Evolutionary conservation across 106 monocot genomes (phyloP).

Genomic region (Cymbidium sinense): DNA sequence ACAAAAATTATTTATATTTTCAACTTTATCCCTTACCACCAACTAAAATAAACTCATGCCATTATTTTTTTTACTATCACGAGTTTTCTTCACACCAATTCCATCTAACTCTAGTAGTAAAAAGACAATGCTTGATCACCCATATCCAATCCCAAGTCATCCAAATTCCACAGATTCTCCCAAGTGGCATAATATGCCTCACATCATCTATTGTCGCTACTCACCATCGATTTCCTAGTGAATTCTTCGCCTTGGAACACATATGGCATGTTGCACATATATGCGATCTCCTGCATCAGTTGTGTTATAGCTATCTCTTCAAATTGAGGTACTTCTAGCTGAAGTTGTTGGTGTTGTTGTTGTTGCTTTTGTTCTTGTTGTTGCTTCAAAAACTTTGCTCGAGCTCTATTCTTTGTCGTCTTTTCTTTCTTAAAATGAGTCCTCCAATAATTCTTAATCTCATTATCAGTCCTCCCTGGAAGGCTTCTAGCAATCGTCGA

Average conservation of each 20-base stretch:
- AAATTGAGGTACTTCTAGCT: not conserved
- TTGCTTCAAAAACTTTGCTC: slow-evolving; percentile 28
- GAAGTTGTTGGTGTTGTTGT: slow-evolving; percentile 12
- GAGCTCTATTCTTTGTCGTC: slow-evolving; percentile 41
- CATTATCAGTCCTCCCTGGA: slow-evolving; percentile 51
- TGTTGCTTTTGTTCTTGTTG: slow-evolving; percentile 18
- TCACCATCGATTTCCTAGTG: not conserved
- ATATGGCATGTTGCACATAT: slow-evolving; percentile 2
- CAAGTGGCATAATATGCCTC: not conserved
- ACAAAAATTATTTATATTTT: too few species aligned
- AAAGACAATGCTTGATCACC: not conserved
- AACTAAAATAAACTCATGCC: too few species aligned
- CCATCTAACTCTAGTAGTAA: not conserved
- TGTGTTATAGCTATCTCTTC: not conserved
- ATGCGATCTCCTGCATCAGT: slow-evolving; percentile 24
- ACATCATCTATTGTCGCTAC: slow-evolving; percentile 6
- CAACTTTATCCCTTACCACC: too few species aligned
- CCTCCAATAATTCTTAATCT: slow-evolving; percentile 68
- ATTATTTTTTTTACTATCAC: not conserved
- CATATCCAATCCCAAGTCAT: not conserved
- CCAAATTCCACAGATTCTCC: not conserved
- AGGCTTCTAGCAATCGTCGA: slow-evolving; percentile 66
- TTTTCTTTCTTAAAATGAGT: slow-evolving; percentile 73
- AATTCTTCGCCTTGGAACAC: not conserved
- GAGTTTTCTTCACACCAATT: not conserved